These are phyloP conservation scores for Penicillium soppii DNA, from an alignment of 495 filamentous ascomycete genomes.

Conservation along the genomic window DNA sequence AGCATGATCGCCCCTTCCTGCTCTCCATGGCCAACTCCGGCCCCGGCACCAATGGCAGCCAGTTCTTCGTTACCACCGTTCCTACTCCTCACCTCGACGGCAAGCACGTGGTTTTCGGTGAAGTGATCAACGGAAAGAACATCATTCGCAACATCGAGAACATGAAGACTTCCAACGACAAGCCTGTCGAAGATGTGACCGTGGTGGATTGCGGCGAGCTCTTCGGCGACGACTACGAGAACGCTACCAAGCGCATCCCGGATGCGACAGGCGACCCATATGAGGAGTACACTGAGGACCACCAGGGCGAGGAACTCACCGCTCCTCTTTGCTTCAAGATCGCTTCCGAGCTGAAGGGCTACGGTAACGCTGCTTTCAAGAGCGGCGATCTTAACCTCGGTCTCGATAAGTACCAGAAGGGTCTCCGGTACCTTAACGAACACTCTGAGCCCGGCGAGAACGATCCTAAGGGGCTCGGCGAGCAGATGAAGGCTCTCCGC, in stretches of 20 bases:
- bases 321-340: constrained; percentile 57
- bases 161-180: constrained; percentile 75
- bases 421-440: constrained; percentile 90
- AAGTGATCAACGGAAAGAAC: constrained; percentile 79
- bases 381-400: constrained; percentile 63
- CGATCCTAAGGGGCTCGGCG: constrained; percentile 64
- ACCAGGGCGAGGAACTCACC: constrained; percentile 64
- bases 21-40: constrained; percentile 98
- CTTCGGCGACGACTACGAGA: constrained; percentile 61
- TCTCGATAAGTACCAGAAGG: constrained; percentile 96
- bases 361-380: constrained; percentile 92
- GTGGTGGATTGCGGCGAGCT: constrained; percentile 90
- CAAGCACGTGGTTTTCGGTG: constrained; percentile 76
- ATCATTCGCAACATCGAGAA: constrained; percentile 90
- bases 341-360: constrained; percentile 84
- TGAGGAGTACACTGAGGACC: constrained; percentile 95
- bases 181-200: constrained; percentile 68
- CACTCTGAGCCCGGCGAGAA: constrained; percentile 67
- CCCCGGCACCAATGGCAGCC: constrained; percentile 88
- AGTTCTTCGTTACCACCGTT: constrained; percentile 98
- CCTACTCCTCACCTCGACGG: constrained; percentile 89
- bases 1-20: constrained; percentile 93
- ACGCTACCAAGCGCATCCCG: constrained; percentile 58
- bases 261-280: constrained; percentile 88
- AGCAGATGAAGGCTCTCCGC: constrained; percentile 68